phyloP scores from a whole-genome alignment of 1,284 basidiomycete genomes.

The Cutaneotrichosporon sp. region DNA sequence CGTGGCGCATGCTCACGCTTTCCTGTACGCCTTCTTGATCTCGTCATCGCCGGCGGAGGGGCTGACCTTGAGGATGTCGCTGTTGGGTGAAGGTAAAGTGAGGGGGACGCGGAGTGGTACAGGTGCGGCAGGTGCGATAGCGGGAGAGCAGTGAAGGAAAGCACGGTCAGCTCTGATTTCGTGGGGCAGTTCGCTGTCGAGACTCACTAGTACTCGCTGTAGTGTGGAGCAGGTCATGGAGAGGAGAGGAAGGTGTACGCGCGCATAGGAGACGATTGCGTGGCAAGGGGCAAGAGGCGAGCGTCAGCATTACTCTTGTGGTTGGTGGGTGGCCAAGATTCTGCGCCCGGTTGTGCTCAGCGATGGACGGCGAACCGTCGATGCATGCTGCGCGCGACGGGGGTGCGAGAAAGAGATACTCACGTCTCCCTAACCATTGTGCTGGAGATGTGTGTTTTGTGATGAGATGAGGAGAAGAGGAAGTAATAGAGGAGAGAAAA shows the following conservation, averaged over 20 bases:
- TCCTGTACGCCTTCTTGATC: constrained; percentile 92
- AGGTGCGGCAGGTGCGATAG: not conserved
- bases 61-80: constrained; percentile 77
- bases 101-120: constrained; percentile 4
- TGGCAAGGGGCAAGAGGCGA: not conserved
- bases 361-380: not conserved
- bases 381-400: not conserved
- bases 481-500: not conserved
- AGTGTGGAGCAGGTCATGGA: constrained; percentile 3
- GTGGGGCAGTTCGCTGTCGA: not conserved
- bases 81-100: constrained; percentile 20
- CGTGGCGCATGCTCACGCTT: constrained; percentile 64
- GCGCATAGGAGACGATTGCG: not conserved
- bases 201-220: constrained; percentile 74
- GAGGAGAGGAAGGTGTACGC: not conserved
- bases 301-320: constrained; percentile 11
- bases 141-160: not conserved
- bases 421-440: constrained; percentile 56
- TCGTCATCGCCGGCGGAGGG: constrained; percentile 75
- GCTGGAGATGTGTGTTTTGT: constrained; percentile 7
- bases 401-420: constrained; percentile 29
- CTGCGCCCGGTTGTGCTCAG: not conserved
- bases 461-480: constrained; percentile 11
- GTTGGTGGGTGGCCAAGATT: not conserved
- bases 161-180: constrained; percentile 10